Base-by-base conservation (phyloP, 129 eudicot species). In the Silybum marianum region DNA sequence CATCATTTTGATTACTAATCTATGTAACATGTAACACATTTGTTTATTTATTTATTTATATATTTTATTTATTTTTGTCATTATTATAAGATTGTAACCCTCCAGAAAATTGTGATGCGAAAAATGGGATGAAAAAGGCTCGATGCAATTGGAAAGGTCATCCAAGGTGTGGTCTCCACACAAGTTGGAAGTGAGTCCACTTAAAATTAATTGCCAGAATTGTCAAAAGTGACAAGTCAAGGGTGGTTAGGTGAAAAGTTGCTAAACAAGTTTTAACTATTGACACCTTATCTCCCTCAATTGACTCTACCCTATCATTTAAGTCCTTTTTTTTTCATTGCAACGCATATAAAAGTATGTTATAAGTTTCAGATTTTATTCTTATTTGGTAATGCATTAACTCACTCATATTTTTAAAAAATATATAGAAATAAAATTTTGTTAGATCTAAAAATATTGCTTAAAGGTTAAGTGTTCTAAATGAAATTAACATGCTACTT, bases 81-180 rank as follows among this genome's bases (percentile, higher is more conserved):
- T 58, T 58, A 58, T 18, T 58, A 58, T 18, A 58, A 58, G 23
- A n/a, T 18, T 18, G 36, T n/a, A 58, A 58, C 66, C 23, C 9
- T 58, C 66, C 23, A 58, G 6, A 58, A 22, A 58, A 58, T 19
- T 58, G 72, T 58, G 78, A 60, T 54, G 84, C 26, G 32, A 23
- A 18, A 51, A 72, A 72, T 80, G 70, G 71, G 54, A 12, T 39
- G 4, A 38, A 19, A 78, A 38, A 7, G 74, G 75, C 72, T 38
- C 72, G 24, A 58, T 73, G 62, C 67, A 80, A 80, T 80, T 72
- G 84, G 84, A 80, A 80, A 80, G 78, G 84, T n/a, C 78, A 58
- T 26, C 58, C 34, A 79, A 70, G 21, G 66, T 70, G 51, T 30
- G 74, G 74, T 21, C 58, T 69, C 82, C 82, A 69, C 36, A 78